Base-by-base conservation (phyloP, 2,329 filamentous ascomycete genomes). In the Coniosporium tulheliwenetii region DNA sequence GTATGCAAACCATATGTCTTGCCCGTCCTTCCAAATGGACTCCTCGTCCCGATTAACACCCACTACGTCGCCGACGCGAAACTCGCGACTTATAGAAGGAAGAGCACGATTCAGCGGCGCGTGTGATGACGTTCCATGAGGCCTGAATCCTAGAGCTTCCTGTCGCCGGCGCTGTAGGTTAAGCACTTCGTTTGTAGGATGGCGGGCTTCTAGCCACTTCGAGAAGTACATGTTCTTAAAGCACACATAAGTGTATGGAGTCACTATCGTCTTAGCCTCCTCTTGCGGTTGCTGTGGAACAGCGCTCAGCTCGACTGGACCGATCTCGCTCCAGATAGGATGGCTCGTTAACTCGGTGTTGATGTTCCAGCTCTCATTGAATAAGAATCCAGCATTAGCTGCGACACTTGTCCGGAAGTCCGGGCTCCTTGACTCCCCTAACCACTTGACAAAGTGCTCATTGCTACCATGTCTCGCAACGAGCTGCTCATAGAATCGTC, bases 1-100 rank as follows among this genome's bases (percentile, higher is more conserved):
- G 26, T 81, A 75, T 0, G 75, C 80, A 50, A 81, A 79, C 80
- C 82, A 87, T 1, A 71, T 61, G n/a, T 62, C 60, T 0, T 58
- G 50, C 13, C 69, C 63, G 0, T 65, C 62, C 37, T 66, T 69
- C 81, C 81, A 85, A 2, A 59, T 48, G 0, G 74, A 73, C 1
- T 61, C 57, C 0, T 66, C 62, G 1, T 70, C 68, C 0, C 65
- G 64, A 0, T 48, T 44, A 0, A 73, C 51, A 0, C 61, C 62
- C 3, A 77, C 54, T 0, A 75, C 62, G 49, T 76, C 69, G 1
- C 72, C 71, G 8, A 58, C 45, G 5, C 44, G 46, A 5, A 71
- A 55, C 0, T 52, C 52, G 7, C 12, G 33, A 35, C 5, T n/a
- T 3, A 36, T 30, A 9, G 5, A n/a, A 13, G 29, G 10, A 3